Evolutionary conservation across 306 rosid species (phyloP).

Genomic region (Rosa lucieae): DNA sequence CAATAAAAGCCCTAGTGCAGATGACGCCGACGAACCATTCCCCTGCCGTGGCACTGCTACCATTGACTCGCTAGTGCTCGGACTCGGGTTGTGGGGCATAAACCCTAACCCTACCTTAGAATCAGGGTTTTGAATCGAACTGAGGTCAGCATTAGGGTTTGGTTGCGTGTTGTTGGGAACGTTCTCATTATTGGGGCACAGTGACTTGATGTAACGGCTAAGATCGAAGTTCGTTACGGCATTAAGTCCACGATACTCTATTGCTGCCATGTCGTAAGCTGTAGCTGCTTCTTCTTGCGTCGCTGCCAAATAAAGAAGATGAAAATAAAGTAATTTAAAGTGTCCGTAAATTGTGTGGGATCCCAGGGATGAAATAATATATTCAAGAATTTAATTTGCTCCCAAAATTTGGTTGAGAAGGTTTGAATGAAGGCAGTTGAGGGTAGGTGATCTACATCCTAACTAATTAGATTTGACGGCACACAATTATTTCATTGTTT

Average conservation of each 20-base stretch:
- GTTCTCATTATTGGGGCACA: conserved; percentile 39
- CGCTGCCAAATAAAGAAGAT: conserved; percentile 39
- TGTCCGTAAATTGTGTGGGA: not conserved
- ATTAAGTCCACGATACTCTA: conserved; percentile 81
- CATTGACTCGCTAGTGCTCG: not conserved
- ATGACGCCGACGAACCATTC: conserved; percentile 30
- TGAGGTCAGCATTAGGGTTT: conserved; percentile 5
- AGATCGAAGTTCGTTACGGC: conserved; percentile 94
- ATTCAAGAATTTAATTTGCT: conserved; percentile 23
- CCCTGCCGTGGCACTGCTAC: not conserved
- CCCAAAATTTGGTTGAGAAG: conserved; percentile 33
- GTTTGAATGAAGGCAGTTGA: conserved; percentile 54
- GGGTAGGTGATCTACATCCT: conserved; percentile 77
- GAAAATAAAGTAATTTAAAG: not conserved
- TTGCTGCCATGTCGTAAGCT: conserved; percentile 92
- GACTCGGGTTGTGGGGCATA: conserved; percentile 19
- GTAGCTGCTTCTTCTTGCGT: conserved; percentile 97
- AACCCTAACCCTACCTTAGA: conserved; percentile 30
- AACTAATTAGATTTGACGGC: conserved; percentile 64
- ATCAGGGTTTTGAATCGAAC: conserved; percentile 11
- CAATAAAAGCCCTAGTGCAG: conserved; percentile 48
- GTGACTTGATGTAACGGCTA: conserved; percentile 62
- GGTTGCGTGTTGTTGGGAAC: conserved; percentile 27
- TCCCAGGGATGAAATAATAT: not conserved
- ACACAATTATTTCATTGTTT: conserved; percentile 4